Evolutionary conservation across 2,329 filamentous ascomycete genomes (phyloP).

Genomic region (Macroventuria anomochaeta): DNA sequence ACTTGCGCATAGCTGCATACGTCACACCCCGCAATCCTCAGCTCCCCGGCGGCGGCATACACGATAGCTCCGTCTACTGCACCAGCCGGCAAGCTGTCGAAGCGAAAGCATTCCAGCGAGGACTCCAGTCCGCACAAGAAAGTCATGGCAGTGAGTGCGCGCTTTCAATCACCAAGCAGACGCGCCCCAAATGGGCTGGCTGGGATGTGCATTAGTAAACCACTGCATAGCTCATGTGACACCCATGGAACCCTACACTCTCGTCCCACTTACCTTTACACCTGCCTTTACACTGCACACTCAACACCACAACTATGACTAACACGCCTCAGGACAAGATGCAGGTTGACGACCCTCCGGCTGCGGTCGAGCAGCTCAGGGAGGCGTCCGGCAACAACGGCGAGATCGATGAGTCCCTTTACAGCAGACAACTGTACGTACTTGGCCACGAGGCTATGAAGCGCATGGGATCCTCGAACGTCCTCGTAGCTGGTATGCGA

Average conservation of each 20-base stretch:
- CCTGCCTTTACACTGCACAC: background rate
- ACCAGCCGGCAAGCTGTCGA: slow-evolving; percentile 52
- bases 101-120: slow-evolving; percentile 49
- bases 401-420: slow-evolving; percentile 72
- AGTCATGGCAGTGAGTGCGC: slow-evolving; percentile 49
- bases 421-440: slow-evolving; percentile 73
- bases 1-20: slow-evolving; percentile 9
- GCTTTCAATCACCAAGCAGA: too few relatives aligned
- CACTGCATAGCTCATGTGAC: slow-evolving; percentile 16
- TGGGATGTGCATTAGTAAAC: slow-evolving; percentile 40
- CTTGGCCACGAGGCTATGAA: slow-evolving; percentile 90
- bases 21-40: slow-evolving; percentile 24
- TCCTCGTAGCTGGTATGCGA: slow-evolving; percentile 89
- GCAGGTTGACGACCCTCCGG: slow-evolving; percentile 66
- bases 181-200: slow-evolving; percentile 17
- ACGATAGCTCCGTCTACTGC: slow-evolving; percentile 32
- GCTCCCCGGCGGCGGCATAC: slow-evolving; percentile 24
- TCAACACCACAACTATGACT: slow-evolving; percentile 9
- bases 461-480: slow-evolving; percentile 95
- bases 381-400: slow-evolving; percentile 54
- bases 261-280: background rate
- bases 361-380: slow-evolving; percentile 66
- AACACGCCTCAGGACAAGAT: slow-evolving; percentile 60
- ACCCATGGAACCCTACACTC: background rate
- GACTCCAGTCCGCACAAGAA: slow-evolving; percentile 51